Conservation (phyloP, 495 filamentous ascomycete species). For the Penicillium antarcticum region DNA sequence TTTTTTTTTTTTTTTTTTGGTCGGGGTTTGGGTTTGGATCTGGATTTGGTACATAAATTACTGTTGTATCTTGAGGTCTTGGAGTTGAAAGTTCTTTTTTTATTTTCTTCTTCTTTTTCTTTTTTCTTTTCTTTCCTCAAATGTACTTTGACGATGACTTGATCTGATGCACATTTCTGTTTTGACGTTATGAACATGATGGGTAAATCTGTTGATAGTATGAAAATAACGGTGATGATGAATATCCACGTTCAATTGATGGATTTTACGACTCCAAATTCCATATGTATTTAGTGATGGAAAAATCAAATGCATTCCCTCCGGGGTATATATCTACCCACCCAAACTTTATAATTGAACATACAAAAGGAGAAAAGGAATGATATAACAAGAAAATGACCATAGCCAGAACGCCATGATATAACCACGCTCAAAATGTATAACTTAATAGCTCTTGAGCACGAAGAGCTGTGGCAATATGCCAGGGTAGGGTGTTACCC, state of each 20-base stretch:
- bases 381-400: conserved; percentile 4
- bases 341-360: conserved; percentile 1
- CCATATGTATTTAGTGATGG: too few relatives aligned
- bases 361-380: not conserved
- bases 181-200: not conserved
- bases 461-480: conserved; percentile 76
- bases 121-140: not conserved
- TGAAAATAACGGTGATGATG: not conserved
- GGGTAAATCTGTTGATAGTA: not conserved
- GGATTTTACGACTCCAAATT: too few relatives aligned
- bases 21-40: not conserved
- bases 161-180: not conserved
- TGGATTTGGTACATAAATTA: not conserved
- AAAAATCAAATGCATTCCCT: conserved; percentile 1
- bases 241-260: not conserved
- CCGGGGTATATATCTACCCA: conserved; percentile 3
- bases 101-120: not conserved
- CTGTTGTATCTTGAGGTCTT: not conserved
- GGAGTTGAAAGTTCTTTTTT: not conserved
- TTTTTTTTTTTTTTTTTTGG: not conserved
- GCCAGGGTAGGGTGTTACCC: conserved; percentile 72
- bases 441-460: conserved; percentile 49
- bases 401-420: not conserved
- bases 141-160: not conserved
- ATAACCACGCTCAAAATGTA: conserved; percentile 27